Evolutionary conservation across 2,329 filamentous ascomycete species (phyloP).

Genomic region (Lachnellula occidentalis): DNA sequence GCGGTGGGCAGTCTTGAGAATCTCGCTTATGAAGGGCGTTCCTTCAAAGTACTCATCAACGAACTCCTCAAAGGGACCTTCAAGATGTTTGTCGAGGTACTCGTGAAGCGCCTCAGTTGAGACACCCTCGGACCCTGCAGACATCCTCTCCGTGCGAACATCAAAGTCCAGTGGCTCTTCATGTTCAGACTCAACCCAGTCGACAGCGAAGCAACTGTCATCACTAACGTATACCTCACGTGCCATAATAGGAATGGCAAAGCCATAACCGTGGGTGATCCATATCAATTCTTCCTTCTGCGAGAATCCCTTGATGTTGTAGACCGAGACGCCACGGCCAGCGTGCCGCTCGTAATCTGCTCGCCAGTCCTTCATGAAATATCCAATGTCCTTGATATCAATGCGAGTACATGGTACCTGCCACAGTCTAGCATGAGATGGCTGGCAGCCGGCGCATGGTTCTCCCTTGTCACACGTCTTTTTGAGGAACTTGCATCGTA

Average conservation of each 20-base stretch:
- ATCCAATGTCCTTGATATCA: slow-evolving; percentile 96
- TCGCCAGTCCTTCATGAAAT: slow-evolving; percentile 99
- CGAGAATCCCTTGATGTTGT: slow-evolving; percentile 84
- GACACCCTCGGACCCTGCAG: slow-evolving; percentile 84
- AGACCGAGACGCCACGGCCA: slow-evolving; percentile 79
- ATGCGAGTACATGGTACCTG: slow-evolving; percentile 97
- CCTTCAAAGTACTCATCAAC: slow-evolving; percentile 96
- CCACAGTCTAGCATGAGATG: slow-evolving; percentile 91
- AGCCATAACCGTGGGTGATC: slow-evolving; percentile 95
- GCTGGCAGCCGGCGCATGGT: slow-evolving; percentile 91
- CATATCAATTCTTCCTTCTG: slow-evolving; percentile 68
- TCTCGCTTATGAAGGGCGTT: slow-evolving; percentile 90
- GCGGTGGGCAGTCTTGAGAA: slow-evolving; percentile 91
- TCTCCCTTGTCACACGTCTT: slow-evolving; percentile 98
- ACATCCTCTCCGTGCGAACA: slow-evolving; percentile 80
- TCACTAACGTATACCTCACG: slow-evolving; percentile 90
- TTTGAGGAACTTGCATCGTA: slow-evolving; percentile 97
- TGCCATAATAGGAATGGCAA: slow-evolving; percentile 86
- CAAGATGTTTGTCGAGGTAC: slow-evolving; percentile 93
- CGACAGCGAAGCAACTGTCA: slow-evolving; percentile 85
- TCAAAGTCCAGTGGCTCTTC: slow-evolving; percentile 76
- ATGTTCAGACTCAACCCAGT: slow-evolving; percentile 83
- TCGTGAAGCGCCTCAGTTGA: slow-evolving; percentile 76
- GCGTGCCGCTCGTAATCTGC: slow-evolving; percentile 92
- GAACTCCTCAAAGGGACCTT: slow-evolving; percentile 85